A percentile compares a stretch with the other conserved stretches of the same genome.
Conservation (phyloP, 106 monocot species). For the Dendrobium chrysotoxum region DNA sequence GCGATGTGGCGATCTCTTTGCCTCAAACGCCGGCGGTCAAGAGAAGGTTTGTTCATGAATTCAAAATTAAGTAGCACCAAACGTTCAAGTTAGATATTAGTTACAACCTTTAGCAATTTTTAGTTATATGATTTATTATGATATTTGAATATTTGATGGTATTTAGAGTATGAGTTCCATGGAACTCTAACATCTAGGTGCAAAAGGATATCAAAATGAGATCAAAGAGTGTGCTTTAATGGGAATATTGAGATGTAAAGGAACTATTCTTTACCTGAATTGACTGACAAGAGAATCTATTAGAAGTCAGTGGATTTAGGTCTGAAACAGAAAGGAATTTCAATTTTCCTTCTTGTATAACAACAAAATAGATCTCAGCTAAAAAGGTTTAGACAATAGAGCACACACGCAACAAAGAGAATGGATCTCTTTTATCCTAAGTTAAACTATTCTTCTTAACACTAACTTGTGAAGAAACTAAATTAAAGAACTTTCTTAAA, state of each 20-base stretch:
- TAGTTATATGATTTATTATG: background rate
- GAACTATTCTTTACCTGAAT: background rate
- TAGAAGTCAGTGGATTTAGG: background rate
- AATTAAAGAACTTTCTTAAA: background rate
- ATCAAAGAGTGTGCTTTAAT: background rate
- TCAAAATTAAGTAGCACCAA: background rate
- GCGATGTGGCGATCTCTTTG: slow-evolving; percentile 40
- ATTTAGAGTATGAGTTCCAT: background rate
- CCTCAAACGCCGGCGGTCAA: slow-evolving; percentile 47
- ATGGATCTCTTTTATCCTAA: background rate
- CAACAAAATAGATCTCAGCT: background rate
- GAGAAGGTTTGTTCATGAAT: slow-evolving; percentile 40
- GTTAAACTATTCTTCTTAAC: background rate
- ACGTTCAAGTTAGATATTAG: too few relatives aligned
- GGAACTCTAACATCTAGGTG: background rate
- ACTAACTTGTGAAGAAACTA: background rate
- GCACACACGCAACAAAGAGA: background rate
- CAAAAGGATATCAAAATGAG: background rate
- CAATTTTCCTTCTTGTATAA: background rate
- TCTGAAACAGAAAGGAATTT: background rate
- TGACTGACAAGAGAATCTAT: too few relatives aligned
- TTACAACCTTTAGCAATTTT: background rate
- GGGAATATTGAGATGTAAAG: background rate
- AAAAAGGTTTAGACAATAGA: background rate
- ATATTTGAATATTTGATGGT: background rate